A percentile compares a stretch with the other conserved stretches of the same genome.
These are phyloP conservation scores for Cutaneotrichosporon cavernicola DNA, from an alignment of 1,284 basidiomycete species.

Conservation along the genomic window DNA sequence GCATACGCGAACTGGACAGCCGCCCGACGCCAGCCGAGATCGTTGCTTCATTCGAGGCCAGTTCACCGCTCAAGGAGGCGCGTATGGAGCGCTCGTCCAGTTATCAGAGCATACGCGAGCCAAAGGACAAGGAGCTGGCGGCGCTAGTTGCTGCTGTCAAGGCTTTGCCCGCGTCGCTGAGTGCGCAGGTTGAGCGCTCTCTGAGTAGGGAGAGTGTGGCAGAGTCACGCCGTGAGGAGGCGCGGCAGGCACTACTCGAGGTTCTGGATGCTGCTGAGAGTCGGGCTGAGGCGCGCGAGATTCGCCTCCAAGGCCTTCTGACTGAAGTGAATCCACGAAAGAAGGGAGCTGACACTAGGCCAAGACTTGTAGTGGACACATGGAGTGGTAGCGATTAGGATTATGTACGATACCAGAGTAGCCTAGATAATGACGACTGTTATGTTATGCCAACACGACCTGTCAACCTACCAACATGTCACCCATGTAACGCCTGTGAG, in stretches of 20 bases:
- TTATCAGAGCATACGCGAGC: background rate
- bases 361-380: constrained; percentile 23
- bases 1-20: constrained; percentile 8
- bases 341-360: constrained; percentile 16
- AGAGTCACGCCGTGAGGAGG: constrained; percentile 9
- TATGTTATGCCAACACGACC: background rate
- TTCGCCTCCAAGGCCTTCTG: constrained; percentile 21
- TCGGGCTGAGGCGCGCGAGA: constrained; percentile 20
- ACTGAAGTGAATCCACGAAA: constrained; percentile 19
- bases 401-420: constrained; percentile 7
- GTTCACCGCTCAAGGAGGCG: background rate
- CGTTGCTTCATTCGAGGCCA: background rate
- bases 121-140: background rate
- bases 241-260: constrained; percentile 15
- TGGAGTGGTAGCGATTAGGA: constrained; percentile 20
- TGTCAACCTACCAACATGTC: background rate
- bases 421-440: constrained; percentile 1
- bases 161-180: constrained; percentile 11
- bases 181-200: constrained; percentile 3
- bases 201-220: background rate
- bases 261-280: constrained; percentile 22
- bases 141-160: constrained; percentile 9
- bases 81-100: background rate
- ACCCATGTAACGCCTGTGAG: background rate
- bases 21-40: constrained; percentile 5